phyloP scores from a whole-genome alignment of 208 protist species.

The Leishmania major region DNA sequence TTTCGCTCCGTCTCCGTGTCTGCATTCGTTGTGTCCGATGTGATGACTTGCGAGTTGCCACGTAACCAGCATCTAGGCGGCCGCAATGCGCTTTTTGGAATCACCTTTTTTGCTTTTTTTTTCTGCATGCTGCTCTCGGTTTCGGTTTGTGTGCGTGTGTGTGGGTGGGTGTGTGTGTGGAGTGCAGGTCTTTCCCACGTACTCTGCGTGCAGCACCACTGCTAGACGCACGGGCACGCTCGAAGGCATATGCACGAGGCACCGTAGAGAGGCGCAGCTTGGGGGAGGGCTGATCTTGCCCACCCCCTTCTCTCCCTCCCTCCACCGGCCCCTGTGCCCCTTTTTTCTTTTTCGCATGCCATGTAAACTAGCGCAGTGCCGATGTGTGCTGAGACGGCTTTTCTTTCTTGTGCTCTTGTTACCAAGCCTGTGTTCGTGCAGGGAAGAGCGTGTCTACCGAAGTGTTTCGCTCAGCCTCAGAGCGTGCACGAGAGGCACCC shows the following conservation, averaged over 20 bases:
- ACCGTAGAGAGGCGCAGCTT: background rate
- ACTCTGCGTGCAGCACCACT: background rate
- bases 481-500: background rate
- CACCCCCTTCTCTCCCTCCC: background rate
- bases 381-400: background rate
- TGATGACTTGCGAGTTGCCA: background rate
- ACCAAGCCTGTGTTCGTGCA: background rate
- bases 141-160: too few species aligned
- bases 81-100: background rate
- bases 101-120: too few species aligned
- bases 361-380: slow-evolving; percentile 2
- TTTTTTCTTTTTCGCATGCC: background rate
- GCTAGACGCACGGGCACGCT: background rate
- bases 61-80: background rate
- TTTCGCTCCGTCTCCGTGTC: background rate
- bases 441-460: background rate
- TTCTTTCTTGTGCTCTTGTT: background rate
- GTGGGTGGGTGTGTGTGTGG: background rate
- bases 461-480: background rate
- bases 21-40: background rate
- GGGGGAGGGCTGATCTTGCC: background rate
- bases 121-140: too few species aligned
- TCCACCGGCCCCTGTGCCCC: background rate
- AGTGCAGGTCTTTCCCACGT: background rate
- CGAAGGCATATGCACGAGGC: background rate